A percentile compares a stretch with the other conserved stretches of the same genome.
phyloP scores from a whole-genome alignment of 305 asterid species.

The Fraxinus velutina region DNA sequence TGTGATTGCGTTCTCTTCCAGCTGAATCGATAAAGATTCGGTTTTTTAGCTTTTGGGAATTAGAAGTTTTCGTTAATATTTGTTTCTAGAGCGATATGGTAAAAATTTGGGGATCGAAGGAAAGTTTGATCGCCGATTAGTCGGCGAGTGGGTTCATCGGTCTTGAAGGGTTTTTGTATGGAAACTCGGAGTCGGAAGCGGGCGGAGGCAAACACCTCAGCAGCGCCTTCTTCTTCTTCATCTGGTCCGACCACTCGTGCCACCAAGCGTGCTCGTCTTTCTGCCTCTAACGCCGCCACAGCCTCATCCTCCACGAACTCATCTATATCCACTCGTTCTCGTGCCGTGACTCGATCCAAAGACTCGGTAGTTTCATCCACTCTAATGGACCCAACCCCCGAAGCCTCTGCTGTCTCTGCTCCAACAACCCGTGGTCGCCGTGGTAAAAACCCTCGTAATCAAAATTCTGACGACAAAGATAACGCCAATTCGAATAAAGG shows the following conservation, averaged over 20 bases:
- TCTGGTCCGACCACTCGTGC: too few species aligned
- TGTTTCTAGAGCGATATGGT: slow-evolving; percentile 41
- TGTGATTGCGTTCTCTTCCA: slow-evolving; percentile 16
- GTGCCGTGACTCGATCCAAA: slow-evolving; percentile 45
- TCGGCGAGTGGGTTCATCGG: slow-evolving; percentile 72
- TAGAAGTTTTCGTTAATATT: slow-evolving; percentile 32
- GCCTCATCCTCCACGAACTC: slow-evolving; percentile 23
- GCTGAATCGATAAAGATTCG: slow-evolving; percentile 35
- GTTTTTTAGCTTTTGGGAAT: slow-evolving; percentile 32
- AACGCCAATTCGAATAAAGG: slow-evolving; percentile 65
- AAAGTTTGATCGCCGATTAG: slow-evolving; percentile 76
- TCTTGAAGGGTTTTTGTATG: slow-evolving; percentile 79
- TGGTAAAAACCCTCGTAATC: slow-evolving; percentile 57
- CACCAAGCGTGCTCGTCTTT: slow-evolving; percentile 34
- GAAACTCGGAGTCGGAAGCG: slow-evolving; percentile 99
- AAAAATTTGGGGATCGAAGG: slow-evolving; percentile 40
- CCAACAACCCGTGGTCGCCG: slow-evolving; percentile 76
- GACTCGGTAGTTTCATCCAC: slow-evolving; percentile 35
- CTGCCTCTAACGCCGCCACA: slow-evolving; percentile 34
- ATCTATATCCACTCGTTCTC: slow-evolving; percentile 64
- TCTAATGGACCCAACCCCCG: slow-evolving; percentile 71
- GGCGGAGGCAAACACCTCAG: slow-evolving; percentile 98
- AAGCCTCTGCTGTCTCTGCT: slow-evolving; percentile 69
- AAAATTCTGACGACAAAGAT: slow-evolving; percentile 48
- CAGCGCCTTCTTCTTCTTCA: slow-evolving; percentile 51